Percentiles rank a stretch among this genome's conserved stretches.
These are phyloP conservation scores for Aspergillus felis DNA, from an alignment of 2,329 filamentous ascomycete species.

Conservation along the genomic window DNA sequence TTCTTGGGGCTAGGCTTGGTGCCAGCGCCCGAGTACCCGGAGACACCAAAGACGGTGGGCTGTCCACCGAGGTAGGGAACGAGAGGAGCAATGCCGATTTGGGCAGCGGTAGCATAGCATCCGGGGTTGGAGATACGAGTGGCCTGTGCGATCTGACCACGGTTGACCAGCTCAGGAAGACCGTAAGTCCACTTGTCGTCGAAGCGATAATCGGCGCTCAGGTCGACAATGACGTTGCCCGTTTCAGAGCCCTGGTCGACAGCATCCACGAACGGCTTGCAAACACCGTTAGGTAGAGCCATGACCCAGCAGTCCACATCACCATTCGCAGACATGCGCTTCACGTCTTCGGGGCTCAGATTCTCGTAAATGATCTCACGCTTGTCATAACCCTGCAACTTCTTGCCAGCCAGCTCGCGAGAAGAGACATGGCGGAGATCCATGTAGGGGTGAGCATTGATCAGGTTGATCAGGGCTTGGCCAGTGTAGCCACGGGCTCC, in stretches of 20 bases:
- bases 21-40: constrained; percentile 90
- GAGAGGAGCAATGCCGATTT: constrained; percentile 81
- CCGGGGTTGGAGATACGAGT: constrained; percentile 88
- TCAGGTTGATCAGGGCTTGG: constrained; percentile 79
- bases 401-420: constrained; percentile 81
- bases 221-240: constrained; percentile 78
- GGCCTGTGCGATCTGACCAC: constrained; percentile 70
- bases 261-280: constrained; percentile 89
- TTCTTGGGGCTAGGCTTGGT: constrained; percentile 95
- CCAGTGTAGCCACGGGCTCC: constrained; percentile 93
- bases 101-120: constrained; percentile 90
- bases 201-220: constrained; percentile 96
- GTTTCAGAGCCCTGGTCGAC: constrained; percentile 66
- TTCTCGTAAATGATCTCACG: constrained; percentile 90
- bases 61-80: constrained; percentile 72
- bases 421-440: constrained; percentile 90
- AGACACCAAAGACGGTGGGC: constrained; percentile 84
- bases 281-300: constrained; percentile 92
- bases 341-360: constrained; percentile 79
- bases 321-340: constrained; percentile 75
- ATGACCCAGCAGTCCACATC: constrained; percentile 96
- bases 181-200: constrained; percentile 83
- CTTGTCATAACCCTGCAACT: constrained; percentile 86
- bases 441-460: constrained; percentile 85
- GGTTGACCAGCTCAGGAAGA: constrained; percentile 77